Conservation (phyloP, 2,329 filamentous ascomycete genomes). For the Paraconiothyrium sp. region DNA sequence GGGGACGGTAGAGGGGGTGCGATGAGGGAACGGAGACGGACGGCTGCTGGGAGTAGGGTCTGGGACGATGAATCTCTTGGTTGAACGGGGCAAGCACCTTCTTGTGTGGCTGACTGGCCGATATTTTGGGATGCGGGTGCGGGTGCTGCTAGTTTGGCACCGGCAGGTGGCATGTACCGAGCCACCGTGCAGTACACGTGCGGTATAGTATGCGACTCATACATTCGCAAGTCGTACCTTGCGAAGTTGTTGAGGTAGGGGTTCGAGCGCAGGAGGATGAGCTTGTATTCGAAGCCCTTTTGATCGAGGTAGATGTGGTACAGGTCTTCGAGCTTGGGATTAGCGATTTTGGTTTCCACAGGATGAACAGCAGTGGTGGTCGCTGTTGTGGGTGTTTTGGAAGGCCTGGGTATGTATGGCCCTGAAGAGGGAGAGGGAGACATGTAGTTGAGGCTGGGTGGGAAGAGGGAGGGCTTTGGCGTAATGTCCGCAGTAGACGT, state of each 20-base stretch:
- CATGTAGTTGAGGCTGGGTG: conserved; percentile 9
- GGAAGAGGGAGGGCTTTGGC: conserved; percentile 7
- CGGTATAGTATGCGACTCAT: conserved; percentile 44
- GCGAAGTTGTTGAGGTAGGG: conserved; percentile 62
- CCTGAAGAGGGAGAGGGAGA: background rate
- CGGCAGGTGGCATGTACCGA: conserved; percentile 33
- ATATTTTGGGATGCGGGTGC: background rate
- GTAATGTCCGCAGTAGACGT: background rate
- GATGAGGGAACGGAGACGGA: conserved; percentile 27
- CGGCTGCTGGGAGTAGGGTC: conserved; percentile 10
- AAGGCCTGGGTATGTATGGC: background rate
- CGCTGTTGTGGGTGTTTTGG: conserved; percentile 13
- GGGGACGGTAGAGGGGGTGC: conserved; percentile 12
- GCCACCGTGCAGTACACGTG: conserved; percentile 42
- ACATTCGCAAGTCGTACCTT: conserved; percentile 55
- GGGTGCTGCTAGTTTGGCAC: background rate
- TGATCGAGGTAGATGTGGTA: conserved; percentile 72
- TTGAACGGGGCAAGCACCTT: background rate
- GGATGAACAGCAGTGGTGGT: conserved; percentile 4
- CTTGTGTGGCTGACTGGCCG: conserved; percentile 23
- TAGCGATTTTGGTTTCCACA: conserved; percentile 3
- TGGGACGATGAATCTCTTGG: background rate
- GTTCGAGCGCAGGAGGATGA: conserved; percentile 66
- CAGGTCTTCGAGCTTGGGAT: conserved; percentile 49
- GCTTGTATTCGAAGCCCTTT: conserved; percentile 70